Percentiles rank a stretch among this genome's conserved stretches.
phyloP scores from a whole-genome alignment of 805 yeast genomes.

The Hanseniaspora taiwanica region DNA sequence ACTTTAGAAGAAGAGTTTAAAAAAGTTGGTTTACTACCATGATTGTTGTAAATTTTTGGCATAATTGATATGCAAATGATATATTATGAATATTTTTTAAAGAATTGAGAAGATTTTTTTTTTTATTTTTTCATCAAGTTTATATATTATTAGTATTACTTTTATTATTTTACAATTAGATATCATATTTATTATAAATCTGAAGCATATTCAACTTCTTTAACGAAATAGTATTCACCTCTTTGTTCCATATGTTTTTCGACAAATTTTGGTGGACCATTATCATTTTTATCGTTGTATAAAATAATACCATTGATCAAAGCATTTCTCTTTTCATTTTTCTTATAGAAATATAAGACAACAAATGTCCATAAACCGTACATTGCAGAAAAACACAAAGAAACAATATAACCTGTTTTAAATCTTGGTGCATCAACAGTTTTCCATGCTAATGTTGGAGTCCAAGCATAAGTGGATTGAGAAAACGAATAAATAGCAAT shows the following conservation, averaged over 20 bases:
- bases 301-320: slow-evolving; percentile 35
- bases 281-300: slow-evolving; percentile 27
- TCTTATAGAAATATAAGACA: slow-evolving; percentile 40
- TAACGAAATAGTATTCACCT: slow-evolving; percentile 18
- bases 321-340: slow-evolving; percentile 35
- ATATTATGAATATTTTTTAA: too few relatives aligned
- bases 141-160: background rate
- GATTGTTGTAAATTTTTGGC: background rate
- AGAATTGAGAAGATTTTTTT: background rate
- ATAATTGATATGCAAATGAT: background rate
- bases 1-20: slow-evolving; percentile 15
- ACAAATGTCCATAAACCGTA: slow-evolving; percentile 38
- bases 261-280: slow-evolving; percentile 17
- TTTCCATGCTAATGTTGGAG: slow-evolving; percentile 37
- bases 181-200: background rate
- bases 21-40: slow-evolving; percentile 15
- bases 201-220: slow-evolving; percentile 1
- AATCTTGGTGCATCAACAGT: slow-evolving; percentile 47
- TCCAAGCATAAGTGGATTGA: slow-evolving; percentile 50
- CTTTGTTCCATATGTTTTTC: slow-evolving; percentile 15
- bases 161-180: background rate
- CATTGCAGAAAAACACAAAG: slow-evolving; percentile 33
- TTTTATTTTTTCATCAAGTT: background rate
- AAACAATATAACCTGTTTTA: slow-evolving; percentile 38
- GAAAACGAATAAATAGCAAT: slow-evolving; percentile 43